Conservation (phyloP, 2,329 filamentous ascomycete species). For the Nothomitra cinnamomea region DNA sequence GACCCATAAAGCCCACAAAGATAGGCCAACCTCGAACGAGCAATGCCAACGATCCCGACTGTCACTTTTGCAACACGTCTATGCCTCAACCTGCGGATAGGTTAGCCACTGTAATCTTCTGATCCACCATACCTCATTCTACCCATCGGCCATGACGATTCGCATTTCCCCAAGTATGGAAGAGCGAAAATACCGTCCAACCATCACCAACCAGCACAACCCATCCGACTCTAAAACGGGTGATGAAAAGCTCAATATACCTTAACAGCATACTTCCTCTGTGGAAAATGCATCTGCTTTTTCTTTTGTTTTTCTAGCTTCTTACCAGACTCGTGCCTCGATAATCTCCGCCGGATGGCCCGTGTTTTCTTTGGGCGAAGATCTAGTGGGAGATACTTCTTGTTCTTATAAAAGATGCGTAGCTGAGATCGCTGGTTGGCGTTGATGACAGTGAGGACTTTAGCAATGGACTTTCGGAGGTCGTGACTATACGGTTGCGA, state of each 20-base stretch:
- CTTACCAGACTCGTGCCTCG: constrained; percentile 72
- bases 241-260: constrained; percentile 30
- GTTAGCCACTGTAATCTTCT: background rate
- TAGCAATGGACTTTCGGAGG: constrained; percentile 97
- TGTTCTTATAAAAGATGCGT: constrained; percentile 98
- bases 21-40: constrained; percentile 1
- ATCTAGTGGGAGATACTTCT: constrained; percentile 98
- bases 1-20: background rate
- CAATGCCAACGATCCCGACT: background rate
- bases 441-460: constrained; percentile 98
- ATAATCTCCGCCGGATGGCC: constrained; percentile 89
- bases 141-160: background rate
- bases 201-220: background rate
- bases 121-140: background rate
- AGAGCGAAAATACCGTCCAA: too few relatives aligned
- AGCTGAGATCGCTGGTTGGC: constrained; percentile 97
- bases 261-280: constrained; percentile 99
- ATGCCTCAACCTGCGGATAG: background rate
- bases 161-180: background rate
- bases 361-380: constrained; percentile 97
- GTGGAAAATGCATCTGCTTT: constrained; percentile 88
- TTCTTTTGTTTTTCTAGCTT: constrained; percentile 93
- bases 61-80: background rate
- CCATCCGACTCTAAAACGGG: background rate
- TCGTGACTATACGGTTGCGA: constrained; percentile 55